These are phyloP conservation scores for Nannizzia gypsea DNA, from an alignment of 2,329 filamentous ascomycete genomes.

Conservation along the genomic window DNA sequence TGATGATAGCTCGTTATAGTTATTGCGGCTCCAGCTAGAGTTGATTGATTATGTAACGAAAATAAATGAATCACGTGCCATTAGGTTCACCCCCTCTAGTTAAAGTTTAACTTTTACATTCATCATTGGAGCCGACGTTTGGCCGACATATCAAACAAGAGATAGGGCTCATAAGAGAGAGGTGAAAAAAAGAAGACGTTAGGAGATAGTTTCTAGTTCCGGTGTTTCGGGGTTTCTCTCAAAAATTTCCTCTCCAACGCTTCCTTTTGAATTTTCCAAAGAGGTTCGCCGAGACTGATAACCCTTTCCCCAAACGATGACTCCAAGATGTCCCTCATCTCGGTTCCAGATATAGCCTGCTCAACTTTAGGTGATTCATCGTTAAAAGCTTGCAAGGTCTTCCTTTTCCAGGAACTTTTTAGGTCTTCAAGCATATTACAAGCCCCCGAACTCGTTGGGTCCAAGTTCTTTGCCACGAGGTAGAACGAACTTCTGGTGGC, in stretches of 20 bases:
- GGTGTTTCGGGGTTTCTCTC: conserved; percentile 24
- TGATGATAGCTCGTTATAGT: too few species aligned
- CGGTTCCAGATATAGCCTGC: not conserved
- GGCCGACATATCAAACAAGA: too few species aligned
- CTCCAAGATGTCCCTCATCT: not conserved
- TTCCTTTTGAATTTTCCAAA: not conserved
- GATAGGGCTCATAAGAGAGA: too few species aligned
- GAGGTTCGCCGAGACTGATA: not conserved
- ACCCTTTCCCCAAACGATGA: not conserved
- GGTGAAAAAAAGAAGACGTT: not conserved
- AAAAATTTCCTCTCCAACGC: not conserved
- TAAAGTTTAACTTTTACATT: too few species aligned
- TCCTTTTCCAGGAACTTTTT: not conserved
- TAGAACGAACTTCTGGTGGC: conserved; percentile 42
- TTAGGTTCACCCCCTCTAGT: too few species aligned
- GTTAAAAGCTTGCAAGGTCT: not conserved
- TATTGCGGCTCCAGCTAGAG: too few species aligned
- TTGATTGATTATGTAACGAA: too few species aligned
- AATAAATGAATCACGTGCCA: too few species aligned
- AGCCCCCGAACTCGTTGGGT: not conserved
- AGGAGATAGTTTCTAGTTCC: conserved; percentile 17
- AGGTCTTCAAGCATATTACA: not conserved
- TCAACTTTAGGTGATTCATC: not conserved
- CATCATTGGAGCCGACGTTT: too few species aligned
- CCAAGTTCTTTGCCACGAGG: conserved; percentile 3